Percentiles rank a stretch among this genome's conserved stretches.
These are phyloP conservation scores for Debaryomycetaceae sp. DNA, from an alignment of 1,139 yeast species.

Conservation along the genomic window DNA sequence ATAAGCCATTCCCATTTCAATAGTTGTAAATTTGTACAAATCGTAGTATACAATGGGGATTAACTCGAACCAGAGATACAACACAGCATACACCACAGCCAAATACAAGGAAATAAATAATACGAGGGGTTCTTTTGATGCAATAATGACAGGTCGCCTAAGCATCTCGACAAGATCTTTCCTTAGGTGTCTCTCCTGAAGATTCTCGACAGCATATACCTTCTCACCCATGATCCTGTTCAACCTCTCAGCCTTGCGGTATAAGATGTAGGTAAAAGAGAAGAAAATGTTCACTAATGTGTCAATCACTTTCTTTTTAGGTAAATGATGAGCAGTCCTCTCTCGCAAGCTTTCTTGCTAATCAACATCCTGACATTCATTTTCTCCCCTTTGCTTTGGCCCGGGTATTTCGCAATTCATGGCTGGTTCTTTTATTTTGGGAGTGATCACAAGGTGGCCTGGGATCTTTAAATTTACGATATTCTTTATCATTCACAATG, in stretches of 20 bases:
- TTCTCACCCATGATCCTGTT: slow-evolving; percentile 41
- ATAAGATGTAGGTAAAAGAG: slow-evolving; percentile 32
- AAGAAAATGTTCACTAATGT: slow-evolving; percentile 36
- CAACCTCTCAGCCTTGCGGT: slow-evolving; percentile 44
- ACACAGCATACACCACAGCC: slow-evolving; percentile 26
- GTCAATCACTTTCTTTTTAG: slow-evolving; percentile 37
- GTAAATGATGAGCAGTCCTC: slow-evolving; percentile 15
- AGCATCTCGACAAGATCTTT: slow-evolving; percentile 20
- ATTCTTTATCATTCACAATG: neutral
- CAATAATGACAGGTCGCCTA: slow-evolving; percentile 30
- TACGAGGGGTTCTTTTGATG: slow-evolving; percentile 30
- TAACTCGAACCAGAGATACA: slow-evolving; percentile 33
- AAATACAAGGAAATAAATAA: slow-evolving; percentile 26
- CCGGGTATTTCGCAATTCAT: too few species aligned
- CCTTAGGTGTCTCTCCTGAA: slow-evolving; percentile 16
- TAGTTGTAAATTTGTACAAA: slow-evolving; percentile 22
- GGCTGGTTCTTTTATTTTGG: too few species aligned
- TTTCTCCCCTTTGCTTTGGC: too few species aligned
- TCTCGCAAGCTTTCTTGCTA: neutral
- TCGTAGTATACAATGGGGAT: slow-evolving; percentile 28
- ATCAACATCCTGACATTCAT: too few species aligned
- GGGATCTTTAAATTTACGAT: neutral
- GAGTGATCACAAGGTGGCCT: too few species aligned
- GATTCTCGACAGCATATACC: slow-evolving; percentile 29
- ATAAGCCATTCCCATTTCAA: slow-evolving; percentile 22